These are phyloP conservation scores for Scutellaria minor DNA, from an alignment of 257 asterid species.

Conservation along the genomic window DNA sequence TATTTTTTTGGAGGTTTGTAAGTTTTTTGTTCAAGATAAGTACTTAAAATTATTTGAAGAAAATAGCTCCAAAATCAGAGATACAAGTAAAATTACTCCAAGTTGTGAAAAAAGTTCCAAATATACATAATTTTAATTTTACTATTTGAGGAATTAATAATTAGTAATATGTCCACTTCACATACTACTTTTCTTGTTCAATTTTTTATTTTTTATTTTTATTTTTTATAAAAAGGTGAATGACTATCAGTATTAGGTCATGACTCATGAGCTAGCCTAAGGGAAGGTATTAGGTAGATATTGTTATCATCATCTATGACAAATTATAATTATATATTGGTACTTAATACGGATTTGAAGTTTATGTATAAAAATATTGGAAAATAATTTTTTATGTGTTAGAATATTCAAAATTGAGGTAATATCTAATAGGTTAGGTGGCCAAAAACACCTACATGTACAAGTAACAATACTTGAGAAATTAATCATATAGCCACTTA, in stretches of 20 bases:
- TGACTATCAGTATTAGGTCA: neutral
- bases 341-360: neutral
- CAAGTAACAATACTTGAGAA: neutral
- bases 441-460: constrained; percentile 32
- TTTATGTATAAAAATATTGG: neutral
- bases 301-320: constrained; percentile 13
- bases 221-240: neutral
- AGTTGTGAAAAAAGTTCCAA: too few relatives aligned
- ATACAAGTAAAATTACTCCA: too few relatives aligned
- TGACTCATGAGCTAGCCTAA: neutral
- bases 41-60: too few relatives aligned
- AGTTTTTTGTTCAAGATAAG: too few relatives aligned
- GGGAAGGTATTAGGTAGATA: constrained; percentile 13
- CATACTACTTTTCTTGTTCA: neutral
- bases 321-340: neutral
- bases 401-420: constrained; percentile 21
- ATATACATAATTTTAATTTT: neutral
- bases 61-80: too few relatives aligned
- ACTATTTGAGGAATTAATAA: neutral
- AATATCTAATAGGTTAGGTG: constrained; percentile 30
- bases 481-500: neutral
- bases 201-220: neutral
- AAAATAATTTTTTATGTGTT: neutral
- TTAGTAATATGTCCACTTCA: neutral
- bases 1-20: too few relatives aligned